A percentile compares a stretch with the other conserved stretches of the same genome.
These are phyloP conservation scores for Penicillium sp. DNA, from an alignment of 2,329 filamentous ascomycete species.

Conservation along the genomic window DNA sequence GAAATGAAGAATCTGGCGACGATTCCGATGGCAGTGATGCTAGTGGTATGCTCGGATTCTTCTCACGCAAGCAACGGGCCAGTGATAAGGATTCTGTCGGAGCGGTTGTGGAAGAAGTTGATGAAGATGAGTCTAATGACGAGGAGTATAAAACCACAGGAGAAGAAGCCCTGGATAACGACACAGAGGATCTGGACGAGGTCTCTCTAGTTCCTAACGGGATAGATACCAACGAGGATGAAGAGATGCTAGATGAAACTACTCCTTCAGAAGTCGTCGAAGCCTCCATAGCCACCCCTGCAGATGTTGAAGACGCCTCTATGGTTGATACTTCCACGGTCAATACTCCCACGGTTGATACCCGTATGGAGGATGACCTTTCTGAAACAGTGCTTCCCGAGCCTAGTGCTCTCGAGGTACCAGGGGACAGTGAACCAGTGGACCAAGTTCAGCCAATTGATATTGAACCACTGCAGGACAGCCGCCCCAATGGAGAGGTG, in stretches of 20 bases:
- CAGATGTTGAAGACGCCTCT: constrained; percentile 13
- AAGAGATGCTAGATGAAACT: constrained; percentile 28
- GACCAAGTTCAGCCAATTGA: constrained; percentile 15
- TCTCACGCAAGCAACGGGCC: constrained; percentile 30
- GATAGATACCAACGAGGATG: constrained; percentile 20
- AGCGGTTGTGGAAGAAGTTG: constrained; percentile 22
- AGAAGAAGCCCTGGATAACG: constrained; percentile 25
- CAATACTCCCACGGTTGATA: background rate
- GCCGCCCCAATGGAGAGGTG: constrained; percentile 30
- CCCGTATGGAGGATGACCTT: background rate
- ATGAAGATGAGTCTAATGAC: constrained; percentile 19
- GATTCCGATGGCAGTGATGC: constrained; percentile 26
- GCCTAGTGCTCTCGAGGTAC: background rate
- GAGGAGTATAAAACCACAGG: constrained; percentile 22
- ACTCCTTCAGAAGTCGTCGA: constrained; percentile 24
- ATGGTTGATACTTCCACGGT: constrained; percentile 15
- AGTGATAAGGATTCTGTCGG: constrained; percentile 37
- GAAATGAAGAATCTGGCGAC: constrained; percentile 45
- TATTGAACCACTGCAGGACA: constrained; percentile 19
- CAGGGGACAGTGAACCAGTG: constrained; percentile 12
- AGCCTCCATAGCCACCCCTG: constrained; percentile 13
- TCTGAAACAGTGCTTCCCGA: constrained; percentile 1
- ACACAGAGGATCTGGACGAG: constrained; percentile 35
- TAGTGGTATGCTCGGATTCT: constrained; percentile 49
- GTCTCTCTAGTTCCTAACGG: constrained; percentile 37